Percentiles rank a stretch among this genome's conserved stretches.
Evolutionary conservation across 495 filamentous ascomycete genomes (phyloP).

Genomic region (Daldinia bambusicola): DNA sequence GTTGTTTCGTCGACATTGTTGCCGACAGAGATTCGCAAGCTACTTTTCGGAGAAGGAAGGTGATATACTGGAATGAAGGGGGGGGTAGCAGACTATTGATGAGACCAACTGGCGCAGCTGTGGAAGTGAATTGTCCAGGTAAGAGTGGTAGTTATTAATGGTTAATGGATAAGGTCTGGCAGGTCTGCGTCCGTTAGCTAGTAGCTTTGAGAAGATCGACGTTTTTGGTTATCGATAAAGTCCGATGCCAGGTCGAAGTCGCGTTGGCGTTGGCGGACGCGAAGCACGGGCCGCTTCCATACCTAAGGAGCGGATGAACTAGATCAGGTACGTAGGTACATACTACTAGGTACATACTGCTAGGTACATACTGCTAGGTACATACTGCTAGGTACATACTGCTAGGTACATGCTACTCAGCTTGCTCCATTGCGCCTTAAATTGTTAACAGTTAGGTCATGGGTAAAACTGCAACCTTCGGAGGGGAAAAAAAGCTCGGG

Average conservation of each 20-base stretch:
- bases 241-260: neutral
- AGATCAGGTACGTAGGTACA: neutral
- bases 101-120: slow-evolving; percentile 6
- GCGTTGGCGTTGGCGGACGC: neutral
- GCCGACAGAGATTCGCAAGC: slow-evolving; percentile 7
- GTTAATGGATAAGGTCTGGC: neutral
- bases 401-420: slow-evolving; percentile 1
- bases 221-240: slow-evolving; percentile 13
- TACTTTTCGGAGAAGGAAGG: neutral
- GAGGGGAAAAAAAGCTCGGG: slow-evolving; percentile 32
- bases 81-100: slow-evolving; percentile 21
- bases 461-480: neutral
- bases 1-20: slow-evolving; percentile 63
- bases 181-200: too few relatives aligned
- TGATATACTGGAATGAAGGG: neutral
- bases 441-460: neutral
- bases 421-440: slow-evolving; percentile 1
- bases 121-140: neutral
- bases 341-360: too few relatives aligned
- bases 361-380: too few relatives aligned
- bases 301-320: neutral
- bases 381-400: too few relatives aligned
- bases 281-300: slow-evolving; percentile 1
- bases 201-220: slow-evolving; percentile 1
- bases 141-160: neutral